Evolutionary conservation across 2,329 filamentous ascomycete genomes (phyloP), one percentile per base, ranked within the genome.

Genomic region (Colletotrichum sp.): DNA sequence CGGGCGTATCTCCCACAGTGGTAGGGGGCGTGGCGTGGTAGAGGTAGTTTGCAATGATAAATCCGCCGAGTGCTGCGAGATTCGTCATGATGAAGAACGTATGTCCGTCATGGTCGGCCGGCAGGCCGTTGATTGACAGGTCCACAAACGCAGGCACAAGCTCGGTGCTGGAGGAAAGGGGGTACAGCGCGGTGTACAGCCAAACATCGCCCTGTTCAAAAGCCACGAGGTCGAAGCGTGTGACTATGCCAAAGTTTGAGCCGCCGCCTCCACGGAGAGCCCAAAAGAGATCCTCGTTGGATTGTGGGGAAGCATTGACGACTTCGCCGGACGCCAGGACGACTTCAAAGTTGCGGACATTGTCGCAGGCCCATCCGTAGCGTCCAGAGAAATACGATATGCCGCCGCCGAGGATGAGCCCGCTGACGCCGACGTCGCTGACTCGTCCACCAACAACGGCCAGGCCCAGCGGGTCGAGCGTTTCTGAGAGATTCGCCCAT

Each of bases 301-400:
- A 64, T 0, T 71, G 69, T 0, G 79, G 76, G 52, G 84, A 86
- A 1, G 85, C 88, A 5, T 83, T 82, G 32, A 90, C 81, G 14
- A 90, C 82, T 1, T 79, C 74, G 0, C 89, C 89, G 13, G 84
- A 82, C 0, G 86, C 85, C 1, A 89, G 82, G 1, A 91, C 88
- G 10, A 91, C 82, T 76, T 90, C 82, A 64, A 83, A 89, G 32
- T 83, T 84, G 34, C 79, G 77, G 13, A 89, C 84, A 18, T 84
- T 87, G 78, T 90, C 88, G 71, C 86, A 88, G 8, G 84, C 86
- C 79, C 86, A 87, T 5, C 90, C 89, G 30, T 85, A 80, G 1
- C 80, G 81, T 0, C 84, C 84, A 4, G 86, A 84, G 78, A 89
- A 87, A 81, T 84, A 90, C 1, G 87, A 88, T 28, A 89, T 85